Conservation (phyloP, 495 filamentous ascomycete genomes). For the Hypoxylon lienhwacheense region DNA sequence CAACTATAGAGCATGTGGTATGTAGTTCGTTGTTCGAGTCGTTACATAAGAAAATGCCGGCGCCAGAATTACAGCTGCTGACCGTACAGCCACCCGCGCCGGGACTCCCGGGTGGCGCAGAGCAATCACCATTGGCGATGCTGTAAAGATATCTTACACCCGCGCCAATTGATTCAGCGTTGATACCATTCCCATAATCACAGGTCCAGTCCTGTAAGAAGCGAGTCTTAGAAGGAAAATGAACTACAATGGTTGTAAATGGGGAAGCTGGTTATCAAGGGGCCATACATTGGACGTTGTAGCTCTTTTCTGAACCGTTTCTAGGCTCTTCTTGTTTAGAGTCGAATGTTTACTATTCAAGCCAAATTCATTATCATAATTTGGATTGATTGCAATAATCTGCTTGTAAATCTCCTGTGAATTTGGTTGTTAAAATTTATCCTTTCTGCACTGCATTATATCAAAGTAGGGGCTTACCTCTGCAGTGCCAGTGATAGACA, state of each 20-base stretch:
- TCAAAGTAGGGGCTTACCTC: not conserved
- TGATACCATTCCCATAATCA: slow-evolving; percentile 23
- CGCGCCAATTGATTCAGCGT: slow-evolving; percentile 17
- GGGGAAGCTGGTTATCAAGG: not conserved
- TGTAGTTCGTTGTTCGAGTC: slow-evolving; percentile 14
- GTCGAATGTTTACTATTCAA: slow-evolving; percentile 15
- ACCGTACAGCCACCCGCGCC: slow-evolving; percentile 22
- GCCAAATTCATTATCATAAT: slow-evolving; percentile 24
- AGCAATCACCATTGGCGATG: slow-evolving; percentile 28
- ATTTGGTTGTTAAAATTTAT: not conserved
- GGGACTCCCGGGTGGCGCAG: slow-evolving; percentile 21
- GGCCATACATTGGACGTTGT: slow-evolving; percentile 22
- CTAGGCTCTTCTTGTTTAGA: slow-evolving; percentile 7
- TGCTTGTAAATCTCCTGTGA: slow-evolving; percentile 20
- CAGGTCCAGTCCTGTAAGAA: slow-evolving; percentile 24
- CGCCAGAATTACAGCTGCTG: slow-evolving; percentile 19
- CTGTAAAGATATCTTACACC: slow-evolving; percentile 28
- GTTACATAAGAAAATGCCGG: slow-evolving; percentile 28
- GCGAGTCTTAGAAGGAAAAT: not conserved
- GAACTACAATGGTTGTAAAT: not conserved
- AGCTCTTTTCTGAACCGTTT: slow-evolving; percentile 15
- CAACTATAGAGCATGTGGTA: slow-evolving; percentile 18
- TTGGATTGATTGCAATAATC: slow-evolving; percentile 22
- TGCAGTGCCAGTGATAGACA: slow-evolving; percentile 20
- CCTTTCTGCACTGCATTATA: not conserved